Evolutionary conservation across 1,139 yeast genomes (phyloP).

Genomic region (Geotrichum europaeum): DNA sequence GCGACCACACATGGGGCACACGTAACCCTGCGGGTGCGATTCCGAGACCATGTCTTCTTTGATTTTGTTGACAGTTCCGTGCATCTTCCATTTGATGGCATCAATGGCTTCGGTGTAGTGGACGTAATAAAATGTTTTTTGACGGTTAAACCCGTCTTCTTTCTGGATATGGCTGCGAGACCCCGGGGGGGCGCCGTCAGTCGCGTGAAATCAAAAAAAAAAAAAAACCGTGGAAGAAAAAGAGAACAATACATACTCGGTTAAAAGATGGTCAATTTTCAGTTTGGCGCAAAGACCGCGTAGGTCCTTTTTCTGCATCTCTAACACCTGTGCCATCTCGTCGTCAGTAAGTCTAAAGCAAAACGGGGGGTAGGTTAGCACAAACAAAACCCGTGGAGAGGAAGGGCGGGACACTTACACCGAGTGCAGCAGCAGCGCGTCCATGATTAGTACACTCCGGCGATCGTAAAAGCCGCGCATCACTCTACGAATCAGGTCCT

Average conservation of each 20-base stretch:
- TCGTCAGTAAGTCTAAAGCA: conserved; percentile 64
- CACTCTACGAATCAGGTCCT: conserved; percentile 48
- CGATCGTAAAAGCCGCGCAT: conserved; percentile 83
- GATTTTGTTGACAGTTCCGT: conserved; percentile 68
- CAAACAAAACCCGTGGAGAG: not conserved
- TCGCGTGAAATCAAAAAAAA: not conserved
- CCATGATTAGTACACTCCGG: conserved; percentile 77
- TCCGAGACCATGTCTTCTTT: conserved; percentile 74
- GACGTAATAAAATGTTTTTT: conserved; percentile 71
- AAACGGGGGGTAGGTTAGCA: not conserved
- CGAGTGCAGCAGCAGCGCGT: conserved; percentile 84
- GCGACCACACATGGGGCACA: conserved; percentile 79
- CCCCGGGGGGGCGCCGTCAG: not conserved
- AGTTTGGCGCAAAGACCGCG: conserved; percentile 75
- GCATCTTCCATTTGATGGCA: conserved; percentile 94
- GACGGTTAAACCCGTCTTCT: conserved; percentile 67
- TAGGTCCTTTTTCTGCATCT: conserved; percentile 81
- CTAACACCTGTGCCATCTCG: conserved; percentile 72
- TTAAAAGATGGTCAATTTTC: conserved; percentile 67
- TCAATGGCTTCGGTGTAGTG: conserved; percentile 93
- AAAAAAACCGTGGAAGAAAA: not conserved
- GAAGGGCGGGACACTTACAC: conserved; percentile 38
- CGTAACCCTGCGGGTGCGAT: conserved; percentile 89
- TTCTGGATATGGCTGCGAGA: conserved; percentile 54
- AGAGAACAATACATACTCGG: conserved; percentile 21